Conservation (phyloP, 371 early-diverging fungal species). For the Entomophthora muscae region DNA sequence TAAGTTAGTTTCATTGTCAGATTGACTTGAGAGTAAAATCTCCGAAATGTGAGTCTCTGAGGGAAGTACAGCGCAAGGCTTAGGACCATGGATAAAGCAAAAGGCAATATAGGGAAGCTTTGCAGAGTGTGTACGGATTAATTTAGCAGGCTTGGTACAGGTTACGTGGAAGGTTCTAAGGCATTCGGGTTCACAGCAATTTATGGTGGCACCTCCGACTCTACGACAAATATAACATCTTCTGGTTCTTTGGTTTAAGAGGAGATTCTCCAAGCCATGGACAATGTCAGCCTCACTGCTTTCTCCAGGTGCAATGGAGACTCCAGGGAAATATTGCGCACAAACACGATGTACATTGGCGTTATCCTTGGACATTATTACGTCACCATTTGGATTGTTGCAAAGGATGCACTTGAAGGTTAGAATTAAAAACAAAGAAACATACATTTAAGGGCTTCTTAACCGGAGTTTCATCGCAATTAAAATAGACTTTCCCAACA, state of each 20-base stretch:
- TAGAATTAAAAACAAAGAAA: too few species aligned
- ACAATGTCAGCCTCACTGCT: not conserved
- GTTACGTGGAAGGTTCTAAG: not conserved
- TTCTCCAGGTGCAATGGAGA: too few species aligned
- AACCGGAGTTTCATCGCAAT: too few species aligned
- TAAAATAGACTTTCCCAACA: not conserved
- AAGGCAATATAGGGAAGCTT: not conserved
- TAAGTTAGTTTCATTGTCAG: too few species aligned
- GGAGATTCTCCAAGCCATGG: not conserved
- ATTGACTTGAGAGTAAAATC: too few species aligned
- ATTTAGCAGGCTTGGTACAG: not conserved
- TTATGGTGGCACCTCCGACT: not conserved
- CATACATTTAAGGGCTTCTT: too few species aligned
- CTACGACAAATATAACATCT: not conserved
- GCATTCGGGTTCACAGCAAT: not conserved
- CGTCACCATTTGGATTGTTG: not conserved
- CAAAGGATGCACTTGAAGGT: not conserved
- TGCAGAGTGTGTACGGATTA: not conserved
- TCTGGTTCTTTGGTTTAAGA: not conserved
- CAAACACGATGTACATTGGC: not conserved
- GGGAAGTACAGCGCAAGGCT: too few species aligned
- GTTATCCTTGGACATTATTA: not conserved
- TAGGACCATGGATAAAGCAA: conserved; percentile 1
- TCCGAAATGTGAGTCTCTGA: too few species aligned
- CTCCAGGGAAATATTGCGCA: not conserved